Base-by-base conservation (phyloP, 2,329 filamentous ascomycete species). In the Aspergillus uvarum region DNA sequence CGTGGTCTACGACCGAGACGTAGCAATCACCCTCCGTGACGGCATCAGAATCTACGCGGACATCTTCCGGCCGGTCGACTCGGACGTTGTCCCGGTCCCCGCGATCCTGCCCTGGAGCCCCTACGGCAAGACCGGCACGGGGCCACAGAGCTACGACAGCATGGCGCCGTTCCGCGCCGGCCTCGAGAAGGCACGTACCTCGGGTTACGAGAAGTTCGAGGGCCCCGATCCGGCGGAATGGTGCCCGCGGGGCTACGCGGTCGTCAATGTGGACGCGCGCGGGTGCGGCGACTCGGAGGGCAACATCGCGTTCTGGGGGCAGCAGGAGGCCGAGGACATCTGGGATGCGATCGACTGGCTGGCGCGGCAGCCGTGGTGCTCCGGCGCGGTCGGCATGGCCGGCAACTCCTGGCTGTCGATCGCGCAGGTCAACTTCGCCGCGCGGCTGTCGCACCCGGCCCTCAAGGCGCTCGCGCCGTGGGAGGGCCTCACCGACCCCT, bases 161-260 rank as follows among this genome's bases (percentile, higher is more conserved):
- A 65, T 66, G 60, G 62, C 56, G 3, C 59, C 65, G 16, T 65
- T 47, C n/a, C 52, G 35, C 2, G 52, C 19, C 22, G 52, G 52
- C 6, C 52, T 54, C 6, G 42, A 47, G 38, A 54, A 54, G 11
- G 47, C 24, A 5, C 54, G 50, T 53, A 60, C 11, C 48, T 66
- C 2, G 59, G 65, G 3, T 49, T 62, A 29, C 59, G 64, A 67
- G 47, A 67, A 63, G 31, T 71, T 70, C 31, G 70, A 70, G 56
- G 67, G 64, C 3, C 65, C 66, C 0, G 68, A 74, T 48, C 72
- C 71, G 0, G 71, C 71, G 4, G 71, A 73, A 35, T 74, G 70
- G 67, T 66, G 64, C 19, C 38, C 58, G 6, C 55, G 68, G 38
- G 70, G 70, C 1, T 74, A 73, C 54, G 72, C 72, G 2, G 63